These are phyloP conservation scores for Vicia faba DNA, from an alignment of 306 rosid genomes.

Conservation along the genomic window DNA sequence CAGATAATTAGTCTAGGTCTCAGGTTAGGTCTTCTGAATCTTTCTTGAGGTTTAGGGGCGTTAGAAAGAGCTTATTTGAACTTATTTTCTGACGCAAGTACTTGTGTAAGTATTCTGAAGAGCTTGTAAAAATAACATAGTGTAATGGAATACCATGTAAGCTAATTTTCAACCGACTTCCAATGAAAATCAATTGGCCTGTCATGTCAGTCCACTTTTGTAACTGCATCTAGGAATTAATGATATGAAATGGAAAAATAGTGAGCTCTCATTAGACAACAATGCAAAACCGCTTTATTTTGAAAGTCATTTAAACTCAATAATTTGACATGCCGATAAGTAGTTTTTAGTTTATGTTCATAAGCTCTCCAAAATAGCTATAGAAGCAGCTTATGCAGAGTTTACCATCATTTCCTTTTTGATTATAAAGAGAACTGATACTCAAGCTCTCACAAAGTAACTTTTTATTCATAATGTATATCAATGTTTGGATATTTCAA, in stretches of 20 bases:
- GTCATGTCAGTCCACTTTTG: background rate
- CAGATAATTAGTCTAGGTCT: slow-evolving; percentile 23
- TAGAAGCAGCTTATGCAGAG: background rate
- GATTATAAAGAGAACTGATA: slow-evolving; percentile 1
- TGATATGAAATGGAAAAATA: slow-evolving; percentile 1
- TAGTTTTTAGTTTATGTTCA: background rate
- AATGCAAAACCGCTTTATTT: background rate
- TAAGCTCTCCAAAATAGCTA: background rate
- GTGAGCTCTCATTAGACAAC: background rate
- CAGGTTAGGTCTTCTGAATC: slow-evolving; percentile 7
- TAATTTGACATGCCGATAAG: background rate
- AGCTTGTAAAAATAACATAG: background rate
- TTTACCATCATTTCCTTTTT: background rate
- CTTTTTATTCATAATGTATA: background rate
- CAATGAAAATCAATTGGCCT: background rate
- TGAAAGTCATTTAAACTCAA: background rate
- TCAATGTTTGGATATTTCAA: background rate
- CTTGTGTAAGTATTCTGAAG: background rate
- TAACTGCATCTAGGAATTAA: background rate
- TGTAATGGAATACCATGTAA: background rate
- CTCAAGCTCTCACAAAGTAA: background rate
- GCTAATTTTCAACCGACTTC: background rate
- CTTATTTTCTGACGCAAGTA: background rate
- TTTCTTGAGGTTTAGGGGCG: slow-evolving; percentile 17
- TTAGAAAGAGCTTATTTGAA: background rate